A percentile compares a stretch with the other conserved stretches of the same genome.
Conservation (phyloP, 164 flowering plant species). For the Aristolochia californica region DNA sequence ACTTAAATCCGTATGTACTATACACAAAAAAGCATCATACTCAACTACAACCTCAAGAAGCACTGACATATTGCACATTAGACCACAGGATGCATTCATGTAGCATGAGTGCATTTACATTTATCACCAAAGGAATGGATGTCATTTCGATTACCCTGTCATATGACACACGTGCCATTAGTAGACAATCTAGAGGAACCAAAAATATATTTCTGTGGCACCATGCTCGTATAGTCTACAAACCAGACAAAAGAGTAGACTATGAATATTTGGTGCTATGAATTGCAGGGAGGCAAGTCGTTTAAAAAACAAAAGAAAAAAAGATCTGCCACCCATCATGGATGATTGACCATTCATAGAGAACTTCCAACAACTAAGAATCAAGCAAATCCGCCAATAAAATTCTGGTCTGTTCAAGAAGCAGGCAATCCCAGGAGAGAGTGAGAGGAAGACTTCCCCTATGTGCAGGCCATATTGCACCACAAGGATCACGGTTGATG, state of each 20-base stretch:
- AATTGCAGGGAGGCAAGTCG: no score
- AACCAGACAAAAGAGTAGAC: constrained; percentile 3
- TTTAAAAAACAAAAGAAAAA: not conserved
- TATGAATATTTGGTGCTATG: constrained; percentile 7
- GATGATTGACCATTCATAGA: no score
- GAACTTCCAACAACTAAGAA: no score
- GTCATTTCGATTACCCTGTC: not conserved
- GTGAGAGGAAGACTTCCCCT: no score
- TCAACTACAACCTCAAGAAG: not conserved
- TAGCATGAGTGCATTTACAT: no score
- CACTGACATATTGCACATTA: not conserved
- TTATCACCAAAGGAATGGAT: not conserved
- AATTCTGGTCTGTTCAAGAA: no score
- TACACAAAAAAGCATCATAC: not conserved
- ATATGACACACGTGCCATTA: not conserved
- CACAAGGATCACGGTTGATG: not conserved
- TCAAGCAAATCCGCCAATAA: no score
- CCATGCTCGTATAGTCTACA: constrained; percentile 13
- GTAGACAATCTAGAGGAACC: not conserved
- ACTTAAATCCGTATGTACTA: no score
- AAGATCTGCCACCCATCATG: no score
- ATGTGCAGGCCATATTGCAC: no score
- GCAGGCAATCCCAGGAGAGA: no score
- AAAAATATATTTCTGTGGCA: constrained; percentile 4
- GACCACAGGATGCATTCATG: not conserved